Evolutionary conservation across 1,284 basidiomycete genomes (phyloP).

Genomic region (Ganoderma lingzhi): DNA sequence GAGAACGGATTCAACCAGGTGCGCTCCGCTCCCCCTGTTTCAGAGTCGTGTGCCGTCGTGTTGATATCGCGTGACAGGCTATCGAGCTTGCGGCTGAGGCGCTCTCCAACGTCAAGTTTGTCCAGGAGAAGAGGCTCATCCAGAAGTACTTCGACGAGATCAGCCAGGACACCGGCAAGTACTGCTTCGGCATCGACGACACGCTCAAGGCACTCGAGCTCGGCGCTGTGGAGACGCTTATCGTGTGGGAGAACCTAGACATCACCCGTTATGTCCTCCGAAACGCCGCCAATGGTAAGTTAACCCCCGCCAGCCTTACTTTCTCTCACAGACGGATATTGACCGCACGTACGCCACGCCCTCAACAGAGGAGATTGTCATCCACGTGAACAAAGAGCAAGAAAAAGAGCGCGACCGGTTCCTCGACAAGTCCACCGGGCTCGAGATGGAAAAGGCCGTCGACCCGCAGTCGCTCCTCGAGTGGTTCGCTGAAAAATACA

Average conservation of each 20-base stretch:
- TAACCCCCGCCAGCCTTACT: background rate
- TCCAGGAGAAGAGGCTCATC: slow-evolving; percentile 98
- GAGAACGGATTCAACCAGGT: slow-evolving; percentile 99
- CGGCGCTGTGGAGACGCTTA: slow-evolving; percentile 95
- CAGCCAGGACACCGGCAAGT: slow-evolving; percentile 96
- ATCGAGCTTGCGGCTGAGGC: slow-evolving; percentile 98
- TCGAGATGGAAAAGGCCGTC: slow-evolving; percentile 91
- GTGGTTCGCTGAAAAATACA: slow-evolving; percentile 99
- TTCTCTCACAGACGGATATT: background rate
- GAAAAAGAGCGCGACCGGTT: slow-evolving; percentile 95
- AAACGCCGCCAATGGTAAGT: slow-evolving; percentile 87
- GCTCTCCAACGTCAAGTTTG: slow-evolving; percentile 98
- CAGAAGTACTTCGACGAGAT: slow-evolving; percentile 99
- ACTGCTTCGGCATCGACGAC: slow-evolving; percentile 98
- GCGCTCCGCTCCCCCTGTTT: slow-evolving; percentile 25
- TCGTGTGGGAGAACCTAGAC: slow-evolving; percentile 98
- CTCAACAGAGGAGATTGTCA: slow-evolving; percentile 77
- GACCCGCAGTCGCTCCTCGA: slow-evolving; percentile 91
- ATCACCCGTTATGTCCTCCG: slow-evolving; percentile 86
- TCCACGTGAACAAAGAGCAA: slow-evolving; percentile 83
- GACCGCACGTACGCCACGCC: background rate
- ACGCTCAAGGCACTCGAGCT: slow-evolving; percentile 97
- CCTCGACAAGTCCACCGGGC: slow-evolving; percentile 91
- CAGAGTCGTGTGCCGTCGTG: background rate
- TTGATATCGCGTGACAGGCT: slow-evolving; percentile 60